These are phyloP conservation scores for Aspergillus sp. DNA, from an alignment of 2,329 filamentous ascomycete genomes.

Conservation along the genomic window DNA sequence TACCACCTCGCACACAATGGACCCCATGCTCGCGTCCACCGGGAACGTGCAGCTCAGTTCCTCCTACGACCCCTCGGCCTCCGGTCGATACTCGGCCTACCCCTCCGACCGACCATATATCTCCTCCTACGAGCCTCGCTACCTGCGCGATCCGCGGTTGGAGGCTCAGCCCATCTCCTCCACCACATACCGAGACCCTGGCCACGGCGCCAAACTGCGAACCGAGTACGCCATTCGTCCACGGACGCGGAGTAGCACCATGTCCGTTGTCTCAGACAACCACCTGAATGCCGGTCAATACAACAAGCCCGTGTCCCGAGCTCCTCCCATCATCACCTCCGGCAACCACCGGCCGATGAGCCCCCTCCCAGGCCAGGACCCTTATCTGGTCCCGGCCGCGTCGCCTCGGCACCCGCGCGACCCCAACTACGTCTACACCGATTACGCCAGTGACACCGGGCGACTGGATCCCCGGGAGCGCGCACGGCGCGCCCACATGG, in stretches of 20 bases:
- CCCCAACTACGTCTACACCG: constrained; percentile 32
- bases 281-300: constrained; percentile 24
- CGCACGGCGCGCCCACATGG: constrained; percentile 16
- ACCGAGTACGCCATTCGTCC: constrained; percentile 39
- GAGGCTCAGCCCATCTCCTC: constrained; percentile 35
- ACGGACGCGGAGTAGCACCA: constrained; percentile 34
- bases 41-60: constrained; percentile 36
- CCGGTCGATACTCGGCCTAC: constrained; percentile 30
- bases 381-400: constrained; percentile 31
- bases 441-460: constrained; percentile 37
- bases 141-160: constrained; percentile 22
- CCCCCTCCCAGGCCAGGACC: constrained; percentile 31
- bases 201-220: constrained; percentile 29
- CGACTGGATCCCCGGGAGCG: constrained; percentile 22
- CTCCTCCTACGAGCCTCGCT: constrained; percentile 27
- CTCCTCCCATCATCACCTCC: constrained; percentile 27
- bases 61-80: constrained; percentile 30
- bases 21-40: constrained; percentile 41
- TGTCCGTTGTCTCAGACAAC: constrained; percentile 25
- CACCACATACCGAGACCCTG: constrained; percentile 29
- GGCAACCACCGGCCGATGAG: constrained; percentile 30
- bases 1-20: constrained; percentile 28
- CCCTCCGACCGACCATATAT: constrained; percentile 29
- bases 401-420: constrained; percentile 26
- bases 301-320: constrained; percentile 26